A percentile compares a stretch with the other conserved stretches of the same genome.
Conservation (phyloP, 139 green algal species). For the Yamagishiella unicocca region DNA sequence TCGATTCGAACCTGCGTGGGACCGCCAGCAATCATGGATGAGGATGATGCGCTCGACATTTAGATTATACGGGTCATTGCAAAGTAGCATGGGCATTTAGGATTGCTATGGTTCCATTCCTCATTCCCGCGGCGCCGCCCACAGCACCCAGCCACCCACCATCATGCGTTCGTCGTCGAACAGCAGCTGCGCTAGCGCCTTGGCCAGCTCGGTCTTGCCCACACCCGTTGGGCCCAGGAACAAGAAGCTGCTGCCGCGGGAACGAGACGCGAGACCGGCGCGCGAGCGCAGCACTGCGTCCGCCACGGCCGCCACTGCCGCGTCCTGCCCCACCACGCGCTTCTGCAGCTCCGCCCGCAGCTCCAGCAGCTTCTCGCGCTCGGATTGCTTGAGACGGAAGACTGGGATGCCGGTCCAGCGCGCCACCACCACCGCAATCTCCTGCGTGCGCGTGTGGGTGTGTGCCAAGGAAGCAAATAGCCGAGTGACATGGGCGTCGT, state of each 20-base stretch:
- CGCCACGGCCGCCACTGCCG: slow-evolving; percentile 90
- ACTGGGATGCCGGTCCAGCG: slow-evolving; percentile 93
- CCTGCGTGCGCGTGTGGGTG: slow-evolving; percentile 60
- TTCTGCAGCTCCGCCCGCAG: slow-evolving; percentile 91
- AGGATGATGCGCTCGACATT: no score
- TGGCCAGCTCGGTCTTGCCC: slow-evolving; percentile 98
- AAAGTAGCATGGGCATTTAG: no score
- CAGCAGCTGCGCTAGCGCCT: slow-evolving; percentile 90
- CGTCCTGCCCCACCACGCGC: slow-evolving; percentile 91
- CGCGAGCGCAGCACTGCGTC: slow-evolving; percentile 90
- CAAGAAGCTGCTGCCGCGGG: slow-evolving; percentile 86
- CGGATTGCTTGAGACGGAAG: slow-evolving; percentile 68
- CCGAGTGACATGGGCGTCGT: no score
- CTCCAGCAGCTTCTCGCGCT: slow-evolving; percentile 93
- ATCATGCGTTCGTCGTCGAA: slow-evolving; percentile 93
- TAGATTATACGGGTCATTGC: no score
- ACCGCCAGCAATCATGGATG: slow-evolving; percentile 80
- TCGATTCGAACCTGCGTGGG: slow-evolving; percentile 83
- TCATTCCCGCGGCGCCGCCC: no score
- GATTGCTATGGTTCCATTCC: no score
- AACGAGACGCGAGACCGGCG: slow-evolving; percentile 52
- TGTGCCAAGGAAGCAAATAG: no score
- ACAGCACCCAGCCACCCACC: slow-evolving; percentile 57
- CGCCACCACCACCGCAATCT: slow-evolving; percentile 86
- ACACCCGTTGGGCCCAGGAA: slow-evolving; percentile 93